phyloP scores from a whole-genome alignment of 2,329 filamentous ascomycete genomes.

The Aspergillus fijiensis region DNA sequence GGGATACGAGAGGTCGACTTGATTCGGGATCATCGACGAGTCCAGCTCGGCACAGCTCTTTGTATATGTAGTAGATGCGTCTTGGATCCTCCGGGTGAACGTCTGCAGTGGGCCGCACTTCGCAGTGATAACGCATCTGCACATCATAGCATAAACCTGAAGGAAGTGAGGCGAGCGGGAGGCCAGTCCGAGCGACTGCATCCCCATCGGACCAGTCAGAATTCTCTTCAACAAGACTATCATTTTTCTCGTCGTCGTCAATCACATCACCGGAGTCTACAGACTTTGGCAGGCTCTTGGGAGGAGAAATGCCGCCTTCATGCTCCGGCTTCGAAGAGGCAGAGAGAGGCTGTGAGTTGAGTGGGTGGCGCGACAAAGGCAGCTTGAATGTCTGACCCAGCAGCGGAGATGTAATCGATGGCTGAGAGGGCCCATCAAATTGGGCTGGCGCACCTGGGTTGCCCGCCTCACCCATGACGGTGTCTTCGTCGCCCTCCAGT shows the following conservation, averaged over 20 bases:
- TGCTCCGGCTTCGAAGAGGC: conserved; percentile 8
- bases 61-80: conserved; percentile 89
- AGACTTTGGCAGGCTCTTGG: conserved; percentile 26
- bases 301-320: conserved; percentile 16
- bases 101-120: conserved; percentile 66
- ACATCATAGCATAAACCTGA: conserved; percentile 88
- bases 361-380: conserved; percentile 17
- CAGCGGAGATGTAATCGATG: conserved; percentile 24
- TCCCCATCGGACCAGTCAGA: conserved; percentile 46
- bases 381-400: conserved; percentile 23
- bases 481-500: conserved; percentile 42
- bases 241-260: conserved; percentile 26
- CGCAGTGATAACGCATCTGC: conserved; percentile 93
- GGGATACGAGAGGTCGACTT: conserved; percentile 49
- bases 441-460: conserved; percentile 15
- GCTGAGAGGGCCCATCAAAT: conserved; percentile 22
- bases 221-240: conserved; percentile 39
- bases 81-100: conserved; percentile 93
- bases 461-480: conserved; percentile 38
- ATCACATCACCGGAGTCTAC: conserved; percentile 27
- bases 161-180: conserved; percentile 55
- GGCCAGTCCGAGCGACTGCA: conserved; percentile 38
- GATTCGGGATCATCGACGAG: conserved; percentile 66
- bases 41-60: conserved; percentile 77
- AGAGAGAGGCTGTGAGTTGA: conserved; percentile 5